A percentile compares a stretch with the other conserved stretches of the same genome.
phyloP scores from a whole-genome alignment of 352 stramenopile species.

The Thalassiosira livingstoniorum region DNA sequence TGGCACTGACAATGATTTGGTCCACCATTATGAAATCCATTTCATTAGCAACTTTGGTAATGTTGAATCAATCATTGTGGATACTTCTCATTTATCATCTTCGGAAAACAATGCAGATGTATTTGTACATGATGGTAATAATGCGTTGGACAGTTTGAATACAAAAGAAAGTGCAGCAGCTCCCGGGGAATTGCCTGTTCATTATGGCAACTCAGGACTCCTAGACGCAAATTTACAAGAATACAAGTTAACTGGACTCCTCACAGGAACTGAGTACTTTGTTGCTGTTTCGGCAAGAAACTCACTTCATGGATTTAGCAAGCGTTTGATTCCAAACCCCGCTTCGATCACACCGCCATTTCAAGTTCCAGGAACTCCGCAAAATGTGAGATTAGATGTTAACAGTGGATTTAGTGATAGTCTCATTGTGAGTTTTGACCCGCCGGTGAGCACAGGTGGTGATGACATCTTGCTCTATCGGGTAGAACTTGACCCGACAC shows the following conservation, averaged over 20 bases:
- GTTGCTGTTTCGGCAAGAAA: conserved; percentile 83
- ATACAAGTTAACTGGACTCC: conserved; percentile 74
- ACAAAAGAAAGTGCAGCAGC: conserved; percentile 58
- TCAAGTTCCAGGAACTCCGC: conserved; percentile 87
- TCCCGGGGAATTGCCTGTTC: conserved; percentile 68
- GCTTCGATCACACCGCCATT: conserved; percentile 72
- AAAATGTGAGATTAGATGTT: conserved; percentile 86
- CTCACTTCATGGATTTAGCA: conserved; percentile 81
- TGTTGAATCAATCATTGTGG: conserved; percentile 83
- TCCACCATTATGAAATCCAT: conserved; percentile 90
- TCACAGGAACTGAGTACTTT: conserved; percentile 83
- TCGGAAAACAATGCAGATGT: conserved; percentile 55
- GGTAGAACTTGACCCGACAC: conserved; percentile 83
- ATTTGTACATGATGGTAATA: conserved; percentile 66
- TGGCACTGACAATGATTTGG: conserved; percentile 79
- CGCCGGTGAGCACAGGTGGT: conserved; percentile 76
- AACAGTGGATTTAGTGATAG: conserved; percentile 88
- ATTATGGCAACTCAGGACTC: conserved; percentile 63
- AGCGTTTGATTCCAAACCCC: conserved; percentile 72
- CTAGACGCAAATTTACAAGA: conserved; percentile 44
- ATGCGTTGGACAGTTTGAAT: conserved; percentile 59
- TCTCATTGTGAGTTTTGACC: conserved; percentile 86
- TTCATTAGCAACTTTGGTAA: conserved; percentile 90
- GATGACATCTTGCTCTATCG: conserved; percentile 80
- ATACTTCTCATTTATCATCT: conserved; percentile 54